Percentiles rank a stretch among this genome's conserved stretches.
These are phyloP conservation scores for Blastomyces silverae DNA, from an alignment of 2,329 filamentous ascomycete species.

Conservation along the genomic window DNA sequence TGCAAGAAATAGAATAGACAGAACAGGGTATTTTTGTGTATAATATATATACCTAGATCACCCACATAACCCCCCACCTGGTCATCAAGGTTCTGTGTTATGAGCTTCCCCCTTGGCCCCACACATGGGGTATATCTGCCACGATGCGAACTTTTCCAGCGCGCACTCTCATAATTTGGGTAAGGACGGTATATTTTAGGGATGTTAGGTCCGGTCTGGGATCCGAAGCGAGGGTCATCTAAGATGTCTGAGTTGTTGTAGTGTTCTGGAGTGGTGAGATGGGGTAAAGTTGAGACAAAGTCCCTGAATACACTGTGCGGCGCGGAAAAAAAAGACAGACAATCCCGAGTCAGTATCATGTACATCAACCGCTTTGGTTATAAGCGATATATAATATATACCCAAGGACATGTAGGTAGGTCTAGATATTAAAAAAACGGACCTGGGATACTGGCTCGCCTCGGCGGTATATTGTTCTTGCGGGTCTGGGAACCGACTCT, in stretches of 20 bases:
- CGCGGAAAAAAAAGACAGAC: too few relatives aligned
- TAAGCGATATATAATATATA: neutral
- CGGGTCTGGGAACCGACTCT: neutral
- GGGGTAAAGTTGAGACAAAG: conserved; percentile 7
- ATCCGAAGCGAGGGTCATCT: conserved; percentile 8
- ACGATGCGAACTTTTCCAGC: conserved; percentile 3
- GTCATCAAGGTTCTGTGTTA: conserved; percentile 8
- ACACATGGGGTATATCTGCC: neutral
- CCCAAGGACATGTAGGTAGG: neutral
- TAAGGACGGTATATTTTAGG: conserved; percentile 11
- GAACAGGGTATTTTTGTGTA: conserved; percentile 40
- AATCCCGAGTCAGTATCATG: neutral
- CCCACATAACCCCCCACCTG: conserved; percentile 8
- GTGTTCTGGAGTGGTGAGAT: conserved; percentile 6
- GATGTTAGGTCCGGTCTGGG: neutral
- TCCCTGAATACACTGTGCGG: neutral
- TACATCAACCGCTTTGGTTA: neutral
- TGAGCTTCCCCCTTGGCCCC: neutral
- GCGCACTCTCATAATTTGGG: conserved; percentile 7
- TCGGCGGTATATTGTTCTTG: conserved; percentile 1
- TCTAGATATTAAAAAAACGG: neutral
- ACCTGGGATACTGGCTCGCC: conserved; percentile 3
- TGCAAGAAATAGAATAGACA: neutral
- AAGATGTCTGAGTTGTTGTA: conserved; percentile 3
- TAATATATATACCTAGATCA: conserved; percentile 9